phyloP scores from a whole-genome alignment of 2,329 filamentous ascomycete species.

The Periglandula ipomoeae region DNA sequence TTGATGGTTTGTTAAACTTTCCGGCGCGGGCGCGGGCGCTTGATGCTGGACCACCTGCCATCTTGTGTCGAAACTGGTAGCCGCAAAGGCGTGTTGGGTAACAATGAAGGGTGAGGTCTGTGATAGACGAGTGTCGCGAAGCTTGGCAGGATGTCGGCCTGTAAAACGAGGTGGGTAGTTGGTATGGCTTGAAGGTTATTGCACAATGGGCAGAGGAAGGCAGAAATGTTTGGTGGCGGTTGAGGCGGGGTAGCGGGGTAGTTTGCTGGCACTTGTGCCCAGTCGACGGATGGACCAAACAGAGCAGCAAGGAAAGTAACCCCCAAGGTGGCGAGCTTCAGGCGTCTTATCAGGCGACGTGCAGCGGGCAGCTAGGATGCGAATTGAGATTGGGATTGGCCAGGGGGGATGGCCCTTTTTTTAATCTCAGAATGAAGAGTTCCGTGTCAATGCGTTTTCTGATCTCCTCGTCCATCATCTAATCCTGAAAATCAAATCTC shows the following conservation, averaged over 20 bases:
- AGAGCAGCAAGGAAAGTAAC: no score
- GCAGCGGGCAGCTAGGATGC: no score
- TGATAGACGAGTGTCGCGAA: not conserved
- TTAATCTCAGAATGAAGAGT: no score
- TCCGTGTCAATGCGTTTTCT: no score
- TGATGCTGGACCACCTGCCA: conserved; percentile 37
- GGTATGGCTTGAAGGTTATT: not conserved
- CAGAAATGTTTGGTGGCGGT: conserved; percentile 3
- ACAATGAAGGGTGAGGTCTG: not conserved
- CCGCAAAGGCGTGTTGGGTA: not conserved
- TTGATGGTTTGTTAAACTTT: conserved; percentile 89
- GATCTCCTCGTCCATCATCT: no score
- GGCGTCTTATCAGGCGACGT: no score
- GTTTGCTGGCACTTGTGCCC: conserved; percentile 5
- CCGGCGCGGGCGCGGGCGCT: conserved; percentile 69
- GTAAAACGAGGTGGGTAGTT: not conserved
- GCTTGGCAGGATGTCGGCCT: not conserved
- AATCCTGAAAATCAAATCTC: no score
- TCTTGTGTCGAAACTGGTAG: no score
- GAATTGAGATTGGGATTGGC: no score
- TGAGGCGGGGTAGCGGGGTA: conserved; percentile 31
- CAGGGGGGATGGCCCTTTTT: no score
- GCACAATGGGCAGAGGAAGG: conserved; percentile 1
- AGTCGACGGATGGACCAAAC: not conserved
- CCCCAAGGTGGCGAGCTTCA: no score